Evolutionary conservation across 2,329 filamentous ascomycete species (phyloP), one percentile per base, ranked within the genome.

Genomic region (Pseudopyrenochaeta lycopersici): DNA sequence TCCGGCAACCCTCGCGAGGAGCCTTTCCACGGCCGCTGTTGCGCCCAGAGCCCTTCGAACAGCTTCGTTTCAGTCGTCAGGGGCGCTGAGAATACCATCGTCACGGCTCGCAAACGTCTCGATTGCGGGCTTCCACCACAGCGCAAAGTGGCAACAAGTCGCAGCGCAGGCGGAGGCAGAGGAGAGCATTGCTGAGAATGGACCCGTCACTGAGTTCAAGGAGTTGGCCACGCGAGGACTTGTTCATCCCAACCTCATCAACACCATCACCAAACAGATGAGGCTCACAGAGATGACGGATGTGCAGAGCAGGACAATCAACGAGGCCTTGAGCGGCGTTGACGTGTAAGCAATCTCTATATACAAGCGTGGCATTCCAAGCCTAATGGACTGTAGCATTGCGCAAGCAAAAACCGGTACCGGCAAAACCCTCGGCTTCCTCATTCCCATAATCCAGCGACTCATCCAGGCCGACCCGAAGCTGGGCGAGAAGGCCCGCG

Each of bases 321-420:
- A 86, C 54, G 84, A 91, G 50, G 91, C 90, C 3, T 80, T 98
- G 36, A 86, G 87, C 62, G 93, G 95, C 18, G 85, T 82, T 55
- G 94, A 97, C 76, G 83, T 97, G 90, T 94, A 84, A 80, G 90
- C 78, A 31, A 11, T 41, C 21, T 10, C 39, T 7, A n/a, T 10
- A 17, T 30, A 20, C 27, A 15, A 23, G 29, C 41, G 39, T 44
- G 7, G 32, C 17, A 14, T 6, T 41, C n/a, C 4, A 35, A 15
- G 31, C 49, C 56, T 66, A 57, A 68, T 49, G 52, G 49, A 29
- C 38, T 57, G 58, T 67, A 70, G 74, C 49, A 77, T 98, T 63
- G 95, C 94, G 41, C 95, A 98, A 80, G 95, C 95, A 54, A 97
- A 91, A 79, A 99, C 95, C 7, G 95, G 95, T 73, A 98, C 95